Evolutionary conservation across 352 stramenopile genomes (phyloP), one percentile per base, ranked within the genome.

Genomic region (Plasmopara muralis): DNA sequence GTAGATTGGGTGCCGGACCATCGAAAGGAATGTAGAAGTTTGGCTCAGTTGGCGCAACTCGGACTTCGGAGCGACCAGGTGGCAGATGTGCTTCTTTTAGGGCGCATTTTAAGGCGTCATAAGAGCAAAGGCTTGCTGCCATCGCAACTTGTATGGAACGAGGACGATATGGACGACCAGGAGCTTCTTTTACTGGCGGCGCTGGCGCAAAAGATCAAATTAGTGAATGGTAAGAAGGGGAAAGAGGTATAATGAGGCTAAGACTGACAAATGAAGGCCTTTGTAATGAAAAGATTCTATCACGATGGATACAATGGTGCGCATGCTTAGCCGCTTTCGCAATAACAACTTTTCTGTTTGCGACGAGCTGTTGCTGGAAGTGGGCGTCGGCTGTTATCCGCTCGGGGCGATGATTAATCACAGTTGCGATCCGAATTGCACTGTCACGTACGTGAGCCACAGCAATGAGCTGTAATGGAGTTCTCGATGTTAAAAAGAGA

Each of bases 301-400:
- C 33, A 51, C 66, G 33, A 53, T 73, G 43, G 49, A 59, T 5
- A 62, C 82, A 45, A 55, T 88, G 43, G 65, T 81, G 55, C 62
- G 63, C 29, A 83, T 87, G 75, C 60, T 91, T 30, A 81, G 77
- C 55, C 75, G 80, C 12, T 89, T 89, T 53, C 67, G 66, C 34
- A 81, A 74, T 58, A 91, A 91, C 63, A 91, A 91, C 33, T 87
- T 89, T 31, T 69, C 65, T n/a, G 83, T 91, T 55, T 78, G 63
- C 12, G 77, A 91, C 50, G 77, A 85, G 9, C 30, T 80, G 41
- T 44, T 89, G 30, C 31, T 84, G 9, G 64, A 76, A 12, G 28
- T 87, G 8, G 80, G 75, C 5, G 69, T 68, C 0, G 80, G 80
- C 2, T 91, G 77, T 62, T 87, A 72, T 42, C 68, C 74, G 5